Percentiles rank a stretch among this genome's conserved stretches.
phyloP scores from a whole-genome alignment of 2,329 filamentous ascomycete genomes.

The Cladorrhinum sp. region DNA sequence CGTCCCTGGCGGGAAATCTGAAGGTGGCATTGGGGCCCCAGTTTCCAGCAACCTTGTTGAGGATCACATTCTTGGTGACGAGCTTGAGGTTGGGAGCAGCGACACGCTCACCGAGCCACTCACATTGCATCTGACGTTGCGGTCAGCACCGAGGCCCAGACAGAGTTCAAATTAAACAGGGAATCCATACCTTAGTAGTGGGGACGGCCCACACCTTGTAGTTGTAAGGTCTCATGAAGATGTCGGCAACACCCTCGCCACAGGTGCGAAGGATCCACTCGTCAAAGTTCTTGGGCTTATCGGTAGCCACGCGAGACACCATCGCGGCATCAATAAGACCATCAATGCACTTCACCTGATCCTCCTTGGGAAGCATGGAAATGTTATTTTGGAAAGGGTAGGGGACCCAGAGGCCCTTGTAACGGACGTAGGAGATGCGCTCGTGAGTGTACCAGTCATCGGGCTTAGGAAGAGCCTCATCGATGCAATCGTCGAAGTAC shows the following conservation, averaged over 20 bases:
- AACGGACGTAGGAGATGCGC: constrained; percentile 98
- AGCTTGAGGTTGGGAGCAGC: constrained; percentile 94
- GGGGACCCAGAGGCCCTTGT: constrained; percentile 93
- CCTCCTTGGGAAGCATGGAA: constrained; percentile 94
- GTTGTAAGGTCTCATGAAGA: constrained; percentile 99
- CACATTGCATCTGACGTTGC: constrained; percentile 82
- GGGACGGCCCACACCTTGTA: constrained; percentile 99
- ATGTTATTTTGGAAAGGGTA: constrained; percentile 99
- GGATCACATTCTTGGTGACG: constrained; percentile 89
- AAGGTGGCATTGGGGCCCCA: constrained; percentile 99
- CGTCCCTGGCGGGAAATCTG: constrained; percentile 92
- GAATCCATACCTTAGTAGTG: constrained; percentile 75
- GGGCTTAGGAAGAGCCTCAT: constrained; percentile 91
- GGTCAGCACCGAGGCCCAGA: constrained; percentile 2
- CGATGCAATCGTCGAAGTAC: constrained; percentile 98
- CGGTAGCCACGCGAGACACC: constrained; percentile 79
- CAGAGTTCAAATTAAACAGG: not conserved
- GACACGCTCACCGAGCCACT: constrained; percentile 98
- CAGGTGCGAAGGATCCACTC: constrained; percentile 96
- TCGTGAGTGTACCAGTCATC: constrained; percentile 98
- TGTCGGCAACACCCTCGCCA: constrained; percentile 82
- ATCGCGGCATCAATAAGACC: constrained; percentile 94
- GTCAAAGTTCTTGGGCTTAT: constrained; percentile 94
- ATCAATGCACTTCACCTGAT: constrained; percentile 91
- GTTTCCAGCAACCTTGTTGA: constrained; percentile 92